Base-by-base conservation (phyloP, 768 basidiomycete species). In the Dendrothele bispora region DNA sequence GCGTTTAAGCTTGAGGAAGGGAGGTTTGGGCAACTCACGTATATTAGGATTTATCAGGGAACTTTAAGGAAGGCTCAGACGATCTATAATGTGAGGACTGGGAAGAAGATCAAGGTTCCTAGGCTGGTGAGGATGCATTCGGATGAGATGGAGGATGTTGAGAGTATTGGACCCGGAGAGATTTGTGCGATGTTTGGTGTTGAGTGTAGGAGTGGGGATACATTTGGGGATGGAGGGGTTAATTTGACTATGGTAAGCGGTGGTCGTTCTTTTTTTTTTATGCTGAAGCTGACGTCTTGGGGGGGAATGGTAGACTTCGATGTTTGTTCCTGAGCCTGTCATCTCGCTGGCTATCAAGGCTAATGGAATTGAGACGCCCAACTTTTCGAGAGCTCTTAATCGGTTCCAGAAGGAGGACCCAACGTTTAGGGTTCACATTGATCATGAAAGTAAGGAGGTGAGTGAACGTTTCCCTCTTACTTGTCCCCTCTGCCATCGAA, bases 1-100 rank as follows among this genome's bases (percentile, higher is more conserved):
- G 97, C 97, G 11, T 99, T 99, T 80, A 99, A 99, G 73, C 75
- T 99, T 37, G 97, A 99, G 66, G 97, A 99, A 72, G 95, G 95
- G 4, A 79, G 91, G 20, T 99, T 91, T 61, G 97, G 97, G 8
- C 97, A 99, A 67, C 70, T 99, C 61, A 99, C 97, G 0, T 99
- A 99, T 66, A 94, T 99, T 84, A 77, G 97, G 17, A 90, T 99
- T 46, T 99, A 99, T 60, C 97, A 98, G 65, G 97, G 97, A 25
- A 90, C 82, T 30, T 66, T 99, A 65, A 93, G 86, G 71, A 89
- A 90, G 68, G 83, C 90, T 2, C 80, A 77, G 53, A 77, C 84
- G 49, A 93, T 99, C 56, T 93, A 77, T 70, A 97, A 98, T 60
- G 92, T 89, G 7, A 77, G 95, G 32, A 93, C 94, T 18, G 95